Base-by-base conservation (phyloP, 345 rosid genomes). In the Moricandia arvensis region DNA sequence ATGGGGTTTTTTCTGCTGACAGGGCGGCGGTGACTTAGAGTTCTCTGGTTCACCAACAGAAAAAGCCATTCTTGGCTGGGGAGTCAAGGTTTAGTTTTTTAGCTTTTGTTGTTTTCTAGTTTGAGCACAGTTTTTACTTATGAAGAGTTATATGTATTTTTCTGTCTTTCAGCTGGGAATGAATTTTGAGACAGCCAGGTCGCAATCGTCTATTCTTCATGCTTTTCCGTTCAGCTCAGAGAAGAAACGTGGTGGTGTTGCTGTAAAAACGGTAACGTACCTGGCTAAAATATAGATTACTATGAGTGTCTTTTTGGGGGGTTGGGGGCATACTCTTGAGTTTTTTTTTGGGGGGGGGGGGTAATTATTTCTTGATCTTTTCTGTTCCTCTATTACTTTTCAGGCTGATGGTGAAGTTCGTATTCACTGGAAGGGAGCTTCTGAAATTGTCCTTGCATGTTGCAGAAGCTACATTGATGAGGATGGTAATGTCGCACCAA, bases 361-460 rank as follows among this genome's bases (percentile, higher is more conserved):
- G 2, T 21, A 1, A 21, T 21, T 21, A n/a, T n/a, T 21, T 21
- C 49, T 38, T 43, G 45, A 38, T n/a, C 3, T 31, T 38, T 15
- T 54, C 34, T 63, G 15, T 24, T 69, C 7, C 33, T n/a, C 43
- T 31, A 34, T 69, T 18, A 53, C 12, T 66, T 61, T 63, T 18
- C 83, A 93, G 99, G 69, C 86, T 34, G 86, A 87, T 79, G 88
- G 90, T 29, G 69, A 87, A 79, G 96, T 96, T 76, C 91, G 59
- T 78, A 73, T 96, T 83, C 96, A 96, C 81, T 96, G 99, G 99
- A 96, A 96, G 85, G 99, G 99, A 62, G 99, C 97, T 63, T 97
- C 99, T 45, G 99, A 96, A 86, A 89, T 96, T 80, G 91, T 93
- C 76, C 80, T 96, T 76, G 84, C 87, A 57, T 86, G 87, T 10